Conservation (phyloP, 345 rosid genomes). For the Arabidopsis arenosa region DNA sequence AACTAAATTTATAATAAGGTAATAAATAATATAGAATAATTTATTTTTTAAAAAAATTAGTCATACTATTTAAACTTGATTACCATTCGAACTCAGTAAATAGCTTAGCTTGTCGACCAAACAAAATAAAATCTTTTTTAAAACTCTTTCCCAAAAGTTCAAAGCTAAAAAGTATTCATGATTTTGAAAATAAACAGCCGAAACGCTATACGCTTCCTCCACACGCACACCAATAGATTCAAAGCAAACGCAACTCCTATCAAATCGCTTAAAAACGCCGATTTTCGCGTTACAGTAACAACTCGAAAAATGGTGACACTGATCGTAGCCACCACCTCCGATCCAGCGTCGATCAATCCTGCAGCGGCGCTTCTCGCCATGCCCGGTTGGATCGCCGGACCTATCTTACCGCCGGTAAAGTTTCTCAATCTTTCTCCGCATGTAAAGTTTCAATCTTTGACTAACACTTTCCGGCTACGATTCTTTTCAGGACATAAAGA, state of each 20-base stretch:
- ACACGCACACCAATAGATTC: conserved; percentile 13
- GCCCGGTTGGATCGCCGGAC: conserved; percentile 70
- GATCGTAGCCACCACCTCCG: conserved; percentile 74
- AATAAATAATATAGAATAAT: too few species aligned
- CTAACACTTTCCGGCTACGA: too few species aligned
- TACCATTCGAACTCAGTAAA: neutral
- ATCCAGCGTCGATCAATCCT: conserved; percentile 93
- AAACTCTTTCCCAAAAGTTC: neutral
- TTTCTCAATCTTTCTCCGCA: neutral
- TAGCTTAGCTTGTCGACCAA: conserved; percentile 1
- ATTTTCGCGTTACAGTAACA: conserved; percentile 31
- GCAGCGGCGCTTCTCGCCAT: conserved; percentile 72
- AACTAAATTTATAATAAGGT: too few species aligned
- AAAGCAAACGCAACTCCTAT: conserved; percentile 29
- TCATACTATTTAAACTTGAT: neutral
- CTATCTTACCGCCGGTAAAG: conserved; percentile 54
- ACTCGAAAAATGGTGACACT: conserved; percentile 65
- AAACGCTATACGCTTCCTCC: conserved; percentile 25
- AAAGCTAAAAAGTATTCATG: conserved; percentile 13
- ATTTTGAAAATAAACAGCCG: conserved; percentile 28
- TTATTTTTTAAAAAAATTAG: too few species aligned
- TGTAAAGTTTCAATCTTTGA: neutral
- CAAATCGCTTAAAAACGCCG: conserved; percentile 38
- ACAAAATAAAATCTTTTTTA: neutral
- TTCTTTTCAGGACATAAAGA: conserved; percentile 57